Conservation (phyloP, 345 rosid genomes). For the Hibiscus mutabilis region DNA sequence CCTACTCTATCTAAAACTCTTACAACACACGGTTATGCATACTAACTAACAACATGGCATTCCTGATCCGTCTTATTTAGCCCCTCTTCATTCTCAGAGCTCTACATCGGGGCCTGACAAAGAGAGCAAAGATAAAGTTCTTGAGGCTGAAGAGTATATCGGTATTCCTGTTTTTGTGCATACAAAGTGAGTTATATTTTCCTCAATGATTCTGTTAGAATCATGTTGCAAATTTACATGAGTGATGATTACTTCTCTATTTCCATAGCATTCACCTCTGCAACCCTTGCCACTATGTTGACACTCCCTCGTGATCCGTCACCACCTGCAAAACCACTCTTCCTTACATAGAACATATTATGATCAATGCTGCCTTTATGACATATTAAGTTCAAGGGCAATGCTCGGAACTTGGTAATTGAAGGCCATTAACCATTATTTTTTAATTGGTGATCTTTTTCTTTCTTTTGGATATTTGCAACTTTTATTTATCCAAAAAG, state of each 20-base stretch:
- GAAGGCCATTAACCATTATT: neutral
- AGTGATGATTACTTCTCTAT: neutral
- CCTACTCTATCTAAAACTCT: too few species aligned
- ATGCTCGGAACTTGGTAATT: neutral
- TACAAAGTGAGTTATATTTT: conserved; percentile 51
- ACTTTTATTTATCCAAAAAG: neutral
- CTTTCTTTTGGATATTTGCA: neutral
- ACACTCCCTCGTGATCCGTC: neutral
- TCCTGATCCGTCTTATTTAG: conserved; percentile 68
- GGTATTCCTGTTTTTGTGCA: conserved; percentile 74
- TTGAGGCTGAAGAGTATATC: conserved; percentile 53
- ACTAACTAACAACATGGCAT: too few species aligned
- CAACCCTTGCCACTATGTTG: neutral
- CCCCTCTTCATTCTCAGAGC: conserved; percentile 35
- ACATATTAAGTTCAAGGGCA: neutral
- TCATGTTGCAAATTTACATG: neutral
- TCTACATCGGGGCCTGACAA: conserved; percentile 41
- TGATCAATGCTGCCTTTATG: neutral
- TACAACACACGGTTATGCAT: too few species aligned
- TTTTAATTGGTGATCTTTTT: neutral
- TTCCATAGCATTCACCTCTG: neutral
- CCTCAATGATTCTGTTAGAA: neutral
- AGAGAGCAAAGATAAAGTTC: conserved; percentile 41
- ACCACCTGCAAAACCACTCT: neutral
- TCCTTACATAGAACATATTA: neutral